Conservation (phyloP, 768 basidiomycete genomes). For the Mycena maculata region DNA sequence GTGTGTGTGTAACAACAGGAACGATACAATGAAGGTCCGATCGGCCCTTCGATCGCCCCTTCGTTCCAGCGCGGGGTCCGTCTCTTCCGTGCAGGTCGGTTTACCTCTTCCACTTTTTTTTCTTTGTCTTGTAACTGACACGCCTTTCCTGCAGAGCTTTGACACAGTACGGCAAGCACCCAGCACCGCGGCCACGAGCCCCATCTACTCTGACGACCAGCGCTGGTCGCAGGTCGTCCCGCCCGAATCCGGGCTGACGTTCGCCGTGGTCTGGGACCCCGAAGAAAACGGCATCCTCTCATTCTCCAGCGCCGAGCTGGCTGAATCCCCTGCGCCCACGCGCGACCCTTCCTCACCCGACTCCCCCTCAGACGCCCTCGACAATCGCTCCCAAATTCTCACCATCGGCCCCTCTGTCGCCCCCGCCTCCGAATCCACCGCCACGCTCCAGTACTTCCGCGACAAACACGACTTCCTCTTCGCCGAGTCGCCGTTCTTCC, state of each 20-base stretch:
- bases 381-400: slow-evolving; percentile 41
- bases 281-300: slow-evolving; percentile 63
- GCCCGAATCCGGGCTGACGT: slow-evolving; percentile 65
- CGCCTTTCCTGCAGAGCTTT: slow-evolving; percentile 13
- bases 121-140: not conserved
- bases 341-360: slow-evolving; percentile 10
- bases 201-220: slow-evolving; percentile 36
- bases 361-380: slow-evolving; percentile 43
- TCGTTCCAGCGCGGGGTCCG: slow-evolving; percentile 10
- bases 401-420: slow-evolving; percentile 38
- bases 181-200: slow-evolving; percentile 16
- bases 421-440: slow-evolving; percentile 36
- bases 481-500: slow-evolving; percentile 16
- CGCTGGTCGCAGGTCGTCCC: slow-evolving; percentile 71
- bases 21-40: slow-evolving; percentile 1
- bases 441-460: slow-evolving; percentile 43
- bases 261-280: slow-evolving; percentile 71
- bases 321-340: slow-evolving; percentile 40
- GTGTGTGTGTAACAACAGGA: slow-evolving; percentile 5
- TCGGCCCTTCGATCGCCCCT: slow-evolving; percentile 12
- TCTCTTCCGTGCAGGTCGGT: slow-evolving; percentile 23
- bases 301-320: slow-evolving; percentile 64
- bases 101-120: slow-evolving; percentile 1
- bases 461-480: slow-evolving; percentile 40
- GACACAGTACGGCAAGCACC: slow-evolving; percentile 27